Evolutionary conservation across 441 rosid genomes (phyloP), one percentile per base, ranked within the genome.

Genomic region (Populus hybrid): DNA sequence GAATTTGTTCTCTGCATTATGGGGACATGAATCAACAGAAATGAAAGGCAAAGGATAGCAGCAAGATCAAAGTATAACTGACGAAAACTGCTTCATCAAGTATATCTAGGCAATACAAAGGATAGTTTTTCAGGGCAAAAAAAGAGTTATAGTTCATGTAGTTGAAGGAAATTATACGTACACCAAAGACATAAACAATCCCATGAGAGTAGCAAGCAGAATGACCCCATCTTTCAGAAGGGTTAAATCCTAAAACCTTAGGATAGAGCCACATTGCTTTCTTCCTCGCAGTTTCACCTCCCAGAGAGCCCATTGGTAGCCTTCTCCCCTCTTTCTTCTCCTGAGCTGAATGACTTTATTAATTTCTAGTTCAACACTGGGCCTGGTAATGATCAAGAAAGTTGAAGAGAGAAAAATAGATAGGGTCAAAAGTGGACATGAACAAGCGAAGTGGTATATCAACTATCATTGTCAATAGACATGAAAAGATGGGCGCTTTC

Each of bases 401-500:
- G 75, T 53, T 10, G 16, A 40, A 35, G 29, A 69, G 71, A 59
- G 72, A 64, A 76, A 29, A 74, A n/a, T 68, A 42, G 26, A 64
- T 53, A 64, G 85, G 82, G 86, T 78, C 78, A 80, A 91, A 77
- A 82, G 78, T 80, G 84, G 83, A 84, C 88, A 88, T 74, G 88
- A 86, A 82, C 83, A 87, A 87, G 84, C 82, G 85, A 86, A 85
- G 78, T 81, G 87, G 86, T 79, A 73, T 81, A 88, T 87, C 90
- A 89, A 87, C 85, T 77, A 89, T 87, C 89, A 85, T 79, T 85
- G 90, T 91, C 93, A 86, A 78, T 82, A 69, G 92, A 90, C 95
- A 89, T 87, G 95, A 91, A 91, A 90, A 86, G 94, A 92, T 91
- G 91, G 93, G 93, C 78, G 93, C 93, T 91, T 87, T 91, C 93